Evolutionary conservation across 1,139 yeast genomes (phyloP).

Genomic region (Petasospora fabianii): DNA sequence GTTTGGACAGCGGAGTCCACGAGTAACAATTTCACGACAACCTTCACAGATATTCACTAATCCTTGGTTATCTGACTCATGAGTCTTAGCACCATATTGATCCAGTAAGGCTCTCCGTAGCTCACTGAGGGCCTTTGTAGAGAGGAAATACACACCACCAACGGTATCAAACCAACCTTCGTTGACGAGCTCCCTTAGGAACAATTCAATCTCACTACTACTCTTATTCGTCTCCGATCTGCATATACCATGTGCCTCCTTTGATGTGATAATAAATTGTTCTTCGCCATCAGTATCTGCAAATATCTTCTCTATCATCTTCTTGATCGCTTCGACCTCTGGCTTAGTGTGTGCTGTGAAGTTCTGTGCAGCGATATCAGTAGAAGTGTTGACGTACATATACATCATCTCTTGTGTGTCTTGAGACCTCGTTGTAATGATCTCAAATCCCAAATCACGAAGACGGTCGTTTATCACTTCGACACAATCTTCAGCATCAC

Average conservation of each 20-base stretch:
- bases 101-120: conserved; percentile 42
- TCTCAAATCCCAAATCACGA: conserved; percentile 41
- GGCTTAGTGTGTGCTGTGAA: conserved; percentile 42
- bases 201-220: conserved; percentile 32
- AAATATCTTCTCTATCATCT: conserved; percentile 45
- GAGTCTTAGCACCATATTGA: conserved; percentile 36
- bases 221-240: conserved; percentile 16
- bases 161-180: conserved; percentile 49
- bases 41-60: conserved; percentile 45
- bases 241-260: conserved; percentile 20
- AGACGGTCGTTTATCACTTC: conserved; percentile 40
- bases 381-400: conserved; percentile 39
- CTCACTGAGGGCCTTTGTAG: conserved; percentile 46
- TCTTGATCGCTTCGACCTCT: conserved; percentile 49
- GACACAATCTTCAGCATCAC: conserved; percentile 24
- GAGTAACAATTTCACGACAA: conserved; percentile 55
- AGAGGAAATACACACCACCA: conserved; percentile 29
- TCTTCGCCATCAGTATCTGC: conserved; percentile 23
- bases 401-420: conserved; percentile 15
- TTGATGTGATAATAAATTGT: conserved; percentile 14
- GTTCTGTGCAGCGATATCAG: conserved; percentile 40
- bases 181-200: conserved; percentile 41
- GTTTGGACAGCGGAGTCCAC: conserved; percentile 43
- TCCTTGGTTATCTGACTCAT: conserved; percentile 34
- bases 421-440: conserved; percentile 24